Conservation (phyloP, 192 early-diverging fungal species). For the Powellomyces hirtus region DNA sequence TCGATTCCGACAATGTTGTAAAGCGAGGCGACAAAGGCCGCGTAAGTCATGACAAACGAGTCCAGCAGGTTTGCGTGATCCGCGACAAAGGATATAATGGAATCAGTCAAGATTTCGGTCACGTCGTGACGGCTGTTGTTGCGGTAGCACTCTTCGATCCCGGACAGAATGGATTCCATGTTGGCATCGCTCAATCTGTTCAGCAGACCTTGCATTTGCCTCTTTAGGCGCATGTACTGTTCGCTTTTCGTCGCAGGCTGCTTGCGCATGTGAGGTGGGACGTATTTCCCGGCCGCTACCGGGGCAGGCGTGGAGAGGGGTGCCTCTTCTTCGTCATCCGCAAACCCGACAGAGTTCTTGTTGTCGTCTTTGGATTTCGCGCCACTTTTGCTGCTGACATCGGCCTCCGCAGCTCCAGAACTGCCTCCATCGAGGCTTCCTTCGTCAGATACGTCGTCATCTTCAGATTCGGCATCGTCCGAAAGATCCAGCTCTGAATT, state of each 20-base stretch:
- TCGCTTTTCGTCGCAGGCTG: conserved; percentile 53
- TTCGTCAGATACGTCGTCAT: conserved; percentile 28
- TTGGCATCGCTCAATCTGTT: conserved; percentile 90
- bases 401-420: no score
- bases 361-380: conserved; percentile 33
- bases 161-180: conserved; percentile 80
- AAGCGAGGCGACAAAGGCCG: conserved; percentile 78
- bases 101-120: conserved; percentile 75
- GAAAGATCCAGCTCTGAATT: conserved; percentile 6
- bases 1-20: conserved; percentile 83
- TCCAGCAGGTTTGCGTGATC: conserved; percentile 85
- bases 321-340: conserved; percentile 12
- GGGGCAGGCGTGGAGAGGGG: background rate
- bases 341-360: no score
- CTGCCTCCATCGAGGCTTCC: background rate
- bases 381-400: no score
- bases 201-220: conserved; percentile 80
- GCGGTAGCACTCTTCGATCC: conserved; percentile 76
- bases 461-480: background rate
- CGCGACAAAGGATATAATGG: conserved; percentile 74
- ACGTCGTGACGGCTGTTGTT: conserved; percentile 73
- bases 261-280: conserved; percentile 68
- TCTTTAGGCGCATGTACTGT: conserved; percentile 70
- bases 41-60: conserved; percentile 87
- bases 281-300: conserved; percentile 61